phyloP scores from a whole-genome alignment of 306 rosid genomes.

The Inga laurina region DNA sequence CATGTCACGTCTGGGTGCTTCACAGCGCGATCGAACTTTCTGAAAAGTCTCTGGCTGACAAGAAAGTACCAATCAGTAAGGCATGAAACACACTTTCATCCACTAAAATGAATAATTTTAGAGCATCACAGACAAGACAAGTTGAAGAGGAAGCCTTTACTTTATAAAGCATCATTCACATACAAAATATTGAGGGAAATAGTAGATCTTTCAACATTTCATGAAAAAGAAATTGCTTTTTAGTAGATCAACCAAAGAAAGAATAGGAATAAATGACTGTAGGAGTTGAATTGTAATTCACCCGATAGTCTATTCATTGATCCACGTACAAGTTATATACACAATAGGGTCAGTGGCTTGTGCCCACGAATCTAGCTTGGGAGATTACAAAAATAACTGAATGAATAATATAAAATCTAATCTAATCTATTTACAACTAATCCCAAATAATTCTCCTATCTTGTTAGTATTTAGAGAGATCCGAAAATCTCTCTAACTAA shows the following conservation, averaged over 20 bases:
- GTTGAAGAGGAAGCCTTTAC: constrained; percentile 18
- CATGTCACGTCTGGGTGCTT: constrained; percentile 94
- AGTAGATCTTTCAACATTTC: background rate
- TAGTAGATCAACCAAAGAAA: background rate
- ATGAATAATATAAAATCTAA: no score
- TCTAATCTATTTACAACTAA: no score
- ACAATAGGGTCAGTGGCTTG: no score
- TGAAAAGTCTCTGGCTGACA: constrained; percentile 91
- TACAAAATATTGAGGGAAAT: constrained; percentile 18
- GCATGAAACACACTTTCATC: constrained; percentile 4
- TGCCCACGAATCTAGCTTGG: no score
- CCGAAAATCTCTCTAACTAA: no score
- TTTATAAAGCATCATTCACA: background rate
- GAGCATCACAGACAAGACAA: constrained; percentile 1
- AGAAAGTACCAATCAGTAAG: constrained; percentile 26
- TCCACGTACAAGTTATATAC: no score
- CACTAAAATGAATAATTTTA: constrained; percentile 20
- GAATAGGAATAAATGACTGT: no score
- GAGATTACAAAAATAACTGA: no score
- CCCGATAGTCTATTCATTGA: no score
- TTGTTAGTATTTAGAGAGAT: no score
- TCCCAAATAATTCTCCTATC: no score
- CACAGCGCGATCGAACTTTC: constrained; percentile 92
- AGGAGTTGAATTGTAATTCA: no score
- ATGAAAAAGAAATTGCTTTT: background rate